Evolutionary conservation across 1,284 basidiomycete species (phyloP), one percentile per base, ranked within the genome.

Genomic region (Lentinula novae-zelandiae): DNA sequence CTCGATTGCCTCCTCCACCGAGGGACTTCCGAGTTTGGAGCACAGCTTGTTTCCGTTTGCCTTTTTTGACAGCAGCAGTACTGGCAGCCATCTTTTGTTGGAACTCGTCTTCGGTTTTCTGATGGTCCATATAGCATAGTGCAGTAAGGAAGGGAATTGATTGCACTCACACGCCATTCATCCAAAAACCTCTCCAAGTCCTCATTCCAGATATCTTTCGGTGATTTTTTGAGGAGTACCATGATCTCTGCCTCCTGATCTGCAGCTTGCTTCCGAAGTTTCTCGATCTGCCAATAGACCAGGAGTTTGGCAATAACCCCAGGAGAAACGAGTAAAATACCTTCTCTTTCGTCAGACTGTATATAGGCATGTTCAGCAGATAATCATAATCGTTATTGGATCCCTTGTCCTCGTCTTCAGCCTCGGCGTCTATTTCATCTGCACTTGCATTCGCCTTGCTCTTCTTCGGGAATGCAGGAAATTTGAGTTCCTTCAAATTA

Each of bases 331-430:
- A 33, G 13, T 2, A 50, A 69, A 80, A 20, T 61, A 92, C 95
- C 86, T 92, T 96, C 76, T 99, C 96, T 67, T 84, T 87, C 1
- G 97, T 99, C 77, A 99, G 79, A 75, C 89, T 98, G 81, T 87
- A 96, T 72, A 99, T 96, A 5, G 93, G 79, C 96, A 99, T 99
- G 33, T 92, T 87, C 62, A 99, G 78, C 63, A 99, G 76, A 76
- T 99, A 99, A 73, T 99, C 96, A 70, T 81, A 99, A 75, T 98
- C 97, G 46, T 83, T 83, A 17, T 80, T 74, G 7, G 71, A 75
- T 8, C 76, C 22, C 64, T 75, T 77, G 2, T 73, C 78, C 3
- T 79, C 81, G 1, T 76, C 80, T 6, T 80, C 80, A 1, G 84
- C 86, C 7, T 87, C 89, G 3, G 82, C 84, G 6, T 85, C 86